A percentile compares a stretch with the other conserved stretches of the same genome.
Evolutionary conservation across 257 asterid species (phyloP).

Genomic region (Voacanga thouarsii): DNA sequence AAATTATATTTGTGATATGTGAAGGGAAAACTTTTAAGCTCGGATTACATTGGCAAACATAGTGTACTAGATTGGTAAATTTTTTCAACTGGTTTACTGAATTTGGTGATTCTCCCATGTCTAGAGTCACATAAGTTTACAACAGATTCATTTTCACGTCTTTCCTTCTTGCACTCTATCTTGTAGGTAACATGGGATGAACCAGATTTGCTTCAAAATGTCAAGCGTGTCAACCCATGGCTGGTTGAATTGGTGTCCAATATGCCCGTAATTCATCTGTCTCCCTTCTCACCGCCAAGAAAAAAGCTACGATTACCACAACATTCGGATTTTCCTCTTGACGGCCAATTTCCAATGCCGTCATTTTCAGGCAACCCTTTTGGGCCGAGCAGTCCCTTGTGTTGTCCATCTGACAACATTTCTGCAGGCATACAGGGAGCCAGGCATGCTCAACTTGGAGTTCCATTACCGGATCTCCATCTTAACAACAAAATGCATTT

Average conservation of each 20-base stretch:
- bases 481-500: constrained; percentile 71
- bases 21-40: background rate
- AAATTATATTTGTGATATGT: background rate
- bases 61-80: background rate
- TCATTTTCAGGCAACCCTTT: constrained; percentile 79
- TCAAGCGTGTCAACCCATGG: constrained; percentile 95
- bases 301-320: constrained; percentile 64
- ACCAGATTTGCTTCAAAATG: constrained; percentile 77
- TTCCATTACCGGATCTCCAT: constrained; percentile 67
- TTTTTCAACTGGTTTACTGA: background rate
- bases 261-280: constrained; percentile 64
- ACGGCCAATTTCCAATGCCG: constrained; percentile 68
- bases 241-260: constrained; percentile 75
- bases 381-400: constrained; percentile 63
- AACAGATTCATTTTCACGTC: background rate
- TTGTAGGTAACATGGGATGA: constrained; percentile 94
- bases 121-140: background rate
- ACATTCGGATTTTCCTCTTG: constrained; percentile 54
- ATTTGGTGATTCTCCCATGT: background rate
- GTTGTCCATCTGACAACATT: constrained; percentile 57
- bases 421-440: constrained; percentile 99
- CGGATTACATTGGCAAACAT: background rate
- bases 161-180: constrained; percentile 6
- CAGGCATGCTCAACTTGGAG: constrained; percentile 98
- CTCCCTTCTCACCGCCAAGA: constrained; percentile 75